A percentile compares a stretch with the other conserved stretches of the same genome.
phyloP scores from a whole-genome alignment of 2,329 filamentous ascomycete genomes.

The Sclerotinia borealis region DNA sequence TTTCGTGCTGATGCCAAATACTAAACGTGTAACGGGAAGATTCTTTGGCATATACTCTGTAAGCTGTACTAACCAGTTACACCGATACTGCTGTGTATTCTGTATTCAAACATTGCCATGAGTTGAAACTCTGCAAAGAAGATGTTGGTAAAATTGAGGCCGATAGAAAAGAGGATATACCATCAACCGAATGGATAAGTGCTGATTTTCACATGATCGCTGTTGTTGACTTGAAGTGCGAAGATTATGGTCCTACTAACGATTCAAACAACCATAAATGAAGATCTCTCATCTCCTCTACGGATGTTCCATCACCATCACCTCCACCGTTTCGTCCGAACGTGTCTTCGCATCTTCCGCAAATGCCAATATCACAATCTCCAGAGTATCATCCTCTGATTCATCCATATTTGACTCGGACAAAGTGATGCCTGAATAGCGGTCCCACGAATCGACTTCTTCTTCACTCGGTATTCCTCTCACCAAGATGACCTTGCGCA shows the following conservation, averaged over 20 bases:
- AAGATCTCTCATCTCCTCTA: not conserved
- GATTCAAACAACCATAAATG: not conserved
- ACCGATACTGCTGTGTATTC: not conserved
- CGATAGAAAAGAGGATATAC: not conserved
- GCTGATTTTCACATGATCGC: too few relatives aligned
- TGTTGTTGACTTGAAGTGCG: not conserved
- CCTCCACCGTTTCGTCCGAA: not conserved
- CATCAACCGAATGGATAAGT: not conserved
- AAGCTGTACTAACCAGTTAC: not conserved
- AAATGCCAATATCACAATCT: slow-evolving; percentile 1
- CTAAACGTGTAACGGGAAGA: not conserved
- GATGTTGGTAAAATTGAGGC: not conserved
- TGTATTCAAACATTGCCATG: not conserved
- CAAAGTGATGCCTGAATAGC: slow-evolving; percentile 2
- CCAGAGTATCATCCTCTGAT: not conserved
- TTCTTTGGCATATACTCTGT: not conserved
- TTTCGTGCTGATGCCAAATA: not conserved
- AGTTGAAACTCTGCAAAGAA: not conserved
- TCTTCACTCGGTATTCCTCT: slow-evolving; percentile 4
- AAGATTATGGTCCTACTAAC: not conserved
- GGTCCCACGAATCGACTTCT: slow-evolving; percentile 4
- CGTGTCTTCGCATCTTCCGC: not conserved
- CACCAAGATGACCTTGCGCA: not conserved
- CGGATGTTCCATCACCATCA: slow-evolving; percentile 8
- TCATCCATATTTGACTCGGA: not conserved